Conservation (phyloP, 768 basidiomycete genomes). For the Tulasnella sp. region DNA sequence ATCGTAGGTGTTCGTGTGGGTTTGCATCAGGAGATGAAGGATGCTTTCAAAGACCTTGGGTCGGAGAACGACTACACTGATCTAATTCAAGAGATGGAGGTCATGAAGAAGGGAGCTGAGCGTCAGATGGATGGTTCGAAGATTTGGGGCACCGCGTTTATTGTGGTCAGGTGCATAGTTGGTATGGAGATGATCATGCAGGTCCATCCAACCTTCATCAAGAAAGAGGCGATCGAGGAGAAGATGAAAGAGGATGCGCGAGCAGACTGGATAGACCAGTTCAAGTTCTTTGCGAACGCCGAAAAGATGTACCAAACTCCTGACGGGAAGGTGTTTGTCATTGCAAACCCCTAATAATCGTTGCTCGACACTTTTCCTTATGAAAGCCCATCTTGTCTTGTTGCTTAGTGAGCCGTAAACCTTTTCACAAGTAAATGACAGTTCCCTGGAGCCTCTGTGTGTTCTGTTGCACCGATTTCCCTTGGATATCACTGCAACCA, state of each 20-base stretch:
- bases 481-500: too few species aligned
- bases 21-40: background rate
- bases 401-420: background rate
- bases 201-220: background rate
- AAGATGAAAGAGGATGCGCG: background rate
- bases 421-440: too few species aligned
- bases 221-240: background rate
- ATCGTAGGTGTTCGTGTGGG: background rate
- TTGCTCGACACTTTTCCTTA: background rate
- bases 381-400: background rate
- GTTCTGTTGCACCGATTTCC: too few species aligned
- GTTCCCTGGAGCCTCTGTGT: too few species aligned
- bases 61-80: background rate
- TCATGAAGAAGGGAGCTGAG: background rate
- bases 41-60: background rate
- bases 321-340: background rate
- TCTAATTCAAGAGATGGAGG: background rate
- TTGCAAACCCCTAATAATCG: background rate
- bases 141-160: background rate
- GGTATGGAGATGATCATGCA: background rate
- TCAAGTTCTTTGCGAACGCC: background rate
- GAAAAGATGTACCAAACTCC: conserved; percentile 12
- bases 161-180: background rate
- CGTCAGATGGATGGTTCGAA: background rate
- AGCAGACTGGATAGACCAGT: background rate